Base-by-base conservation (phyloP, 768 basidiomycete genomes). In the Galerina sulciceps region DNA sequence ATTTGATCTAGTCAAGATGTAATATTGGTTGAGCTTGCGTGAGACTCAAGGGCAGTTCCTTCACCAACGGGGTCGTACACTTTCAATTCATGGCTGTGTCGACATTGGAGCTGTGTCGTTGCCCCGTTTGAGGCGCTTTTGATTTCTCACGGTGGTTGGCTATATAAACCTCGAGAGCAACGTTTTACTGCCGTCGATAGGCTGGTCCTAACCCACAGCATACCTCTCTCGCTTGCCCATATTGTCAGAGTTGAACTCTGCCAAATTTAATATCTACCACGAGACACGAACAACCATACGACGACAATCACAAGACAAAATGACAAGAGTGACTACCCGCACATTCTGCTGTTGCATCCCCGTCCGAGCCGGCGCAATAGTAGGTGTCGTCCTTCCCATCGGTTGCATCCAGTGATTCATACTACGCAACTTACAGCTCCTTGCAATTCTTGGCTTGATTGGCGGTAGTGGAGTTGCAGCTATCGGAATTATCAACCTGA, bases 341-440 rank as follows among this genome's bases (percentile, higher is more conserved):
- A 81, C 73, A 38, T 82, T 81, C 67, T 82, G 80, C 64, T 80
- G 79, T 73, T 82, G 81, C 68, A 75, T 82, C 49, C 81, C 82
- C 9, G 78, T 79, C 36, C 71, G 82, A 62, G 76, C 75, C 43
- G 82, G 81, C 46, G 79, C 79, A 45, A 69, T 82, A 46, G 80
- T 82, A 57, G 62, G 81, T 72, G 22, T 18, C 31, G 11, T 20
- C 26, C 31, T 18, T 15, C 14, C 14, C 35, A 11, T 10, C 43
- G 23, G 38, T 46, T 26, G 20, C 17, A 37, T 14, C 35, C 10
- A 15, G 22, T 50, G 38, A 22, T 26, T 20, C 48, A 26, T 38
- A 20, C 6, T 31, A 23, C 20, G 42, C 40, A 53, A 48, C 45
- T 34, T 34, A 20, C 18, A 81, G 80, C 53, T 81, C 31, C 73